Conservation (phyloP, 176 grass and related monocot genomes). For the Eragrostis nindensis region DNA sequence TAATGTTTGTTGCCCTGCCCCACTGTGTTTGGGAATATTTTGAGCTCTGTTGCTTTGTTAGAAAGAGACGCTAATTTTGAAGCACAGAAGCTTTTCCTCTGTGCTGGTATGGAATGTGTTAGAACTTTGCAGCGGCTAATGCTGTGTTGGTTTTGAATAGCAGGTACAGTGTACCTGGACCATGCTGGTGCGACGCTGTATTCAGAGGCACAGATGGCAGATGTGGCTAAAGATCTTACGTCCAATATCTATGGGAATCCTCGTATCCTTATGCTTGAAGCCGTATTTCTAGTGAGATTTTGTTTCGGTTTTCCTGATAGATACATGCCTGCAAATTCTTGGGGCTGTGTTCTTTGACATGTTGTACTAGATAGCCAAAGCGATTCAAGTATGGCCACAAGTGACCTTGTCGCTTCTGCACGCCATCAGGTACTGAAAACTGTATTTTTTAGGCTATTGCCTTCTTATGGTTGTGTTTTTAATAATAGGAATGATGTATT, state of each 20-base stretch:
- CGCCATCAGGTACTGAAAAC: slow-evolving; percentile 63
- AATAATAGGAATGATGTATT: not conserved
- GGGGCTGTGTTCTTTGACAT: slow-evolving; percentile 49
- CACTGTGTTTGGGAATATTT: not conserved
- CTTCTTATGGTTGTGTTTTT: not conserved
- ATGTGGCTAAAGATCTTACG: slow-evolving; percentile 62
- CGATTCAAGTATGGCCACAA: slow-evolving; percentile 76
- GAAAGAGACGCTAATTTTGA: not conserved
- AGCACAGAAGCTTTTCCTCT: not conserved
- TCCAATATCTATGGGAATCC: slow-evolving; percentile 90
- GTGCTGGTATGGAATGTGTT: not conserved
- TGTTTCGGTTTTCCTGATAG: not conserved
- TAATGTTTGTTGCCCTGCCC: not conserved
- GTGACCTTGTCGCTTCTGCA: slow-evolving; percentile 55
- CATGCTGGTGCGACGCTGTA: slow-evolving; percentile 82
- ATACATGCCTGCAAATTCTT: not conserved
- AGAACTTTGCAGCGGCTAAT: not conserved
- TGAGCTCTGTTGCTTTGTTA: not conserved
- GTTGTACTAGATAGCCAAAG: slow-evolving; percentile 81
- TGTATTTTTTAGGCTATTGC: not conserved
- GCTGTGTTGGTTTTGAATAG: not conserved
- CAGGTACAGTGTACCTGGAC: slow-evolving; percentile 83
- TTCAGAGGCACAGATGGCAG: slow-evolving; percentile 78
- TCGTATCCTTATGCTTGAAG: slow-evolving; percentile 87
- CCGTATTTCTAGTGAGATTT: not conserved